These are phyloP conservation scores for Passalora sequoiae DNA, from an alignment of 2,329 filamentous ascomycete species.

Conservation along the genomic window DNA sequence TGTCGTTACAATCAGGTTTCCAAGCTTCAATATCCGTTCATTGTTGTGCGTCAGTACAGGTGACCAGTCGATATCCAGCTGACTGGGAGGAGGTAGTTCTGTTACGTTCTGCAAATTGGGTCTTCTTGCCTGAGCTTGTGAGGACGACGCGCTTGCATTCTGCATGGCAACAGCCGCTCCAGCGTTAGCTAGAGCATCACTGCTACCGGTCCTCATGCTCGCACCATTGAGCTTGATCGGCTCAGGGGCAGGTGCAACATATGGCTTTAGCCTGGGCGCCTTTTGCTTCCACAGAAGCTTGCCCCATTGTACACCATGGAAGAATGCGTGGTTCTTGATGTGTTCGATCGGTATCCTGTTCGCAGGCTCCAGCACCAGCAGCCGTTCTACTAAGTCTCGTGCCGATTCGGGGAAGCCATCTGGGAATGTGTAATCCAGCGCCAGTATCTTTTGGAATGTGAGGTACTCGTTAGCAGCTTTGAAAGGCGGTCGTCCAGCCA, in stretches of 20 bases:
- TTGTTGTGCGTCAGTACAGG: conserved; percentile 86
- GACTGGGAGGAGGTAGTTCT: conserved; percentile 90
- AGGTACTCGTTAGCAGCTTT: conserved; percentile 93
- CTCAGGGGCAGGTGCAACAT: conserved; percentile 57
- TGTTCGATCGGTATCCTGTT: conserved; percentile 86
- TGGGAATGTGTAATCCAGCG: conserved; percentile 89
- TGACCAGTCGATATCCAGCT: conserved; percentile 97
- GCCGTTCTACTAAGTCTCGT: conserved; percentile 80
- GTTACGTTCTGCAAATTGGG: conserved; percentile 79
- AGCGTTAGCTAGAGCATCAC: conserved; percentile 20
- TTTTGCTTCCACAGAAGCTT: conserved; percentile 83
- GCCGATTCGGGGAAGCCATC: conserved; percentile 79
- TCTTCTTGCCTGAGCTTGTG: conserved; percentile 36
- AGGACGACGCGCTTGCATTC: conserved; percentile 33
- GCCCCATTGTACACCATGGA: conserved; percentile 80
- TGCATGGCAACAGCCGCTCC: conserved; percentile 20
- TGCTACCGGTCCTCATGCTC: conserved; percentile 24
- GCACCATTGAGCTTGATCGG: conserved; percentile 30
- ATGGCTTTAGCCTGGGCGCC: conserved; percentile 79
- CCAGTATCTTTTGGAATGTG: conserved; percentile 97
- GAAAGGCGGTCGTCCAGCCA: conserved; percentile 94
- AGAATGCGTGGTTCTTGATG: conserved; percentile 95
- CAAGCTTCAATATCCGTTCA: conserved; percentile 89
- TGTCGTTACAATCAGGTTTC: conserved; percentile 80
- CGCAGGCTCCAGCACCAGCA: conserved; percentile 81